phyloP scores from a whole-genome alignment of 768 basidiomycete genomes.

The Amanita pseudoporphyria region DNA sequence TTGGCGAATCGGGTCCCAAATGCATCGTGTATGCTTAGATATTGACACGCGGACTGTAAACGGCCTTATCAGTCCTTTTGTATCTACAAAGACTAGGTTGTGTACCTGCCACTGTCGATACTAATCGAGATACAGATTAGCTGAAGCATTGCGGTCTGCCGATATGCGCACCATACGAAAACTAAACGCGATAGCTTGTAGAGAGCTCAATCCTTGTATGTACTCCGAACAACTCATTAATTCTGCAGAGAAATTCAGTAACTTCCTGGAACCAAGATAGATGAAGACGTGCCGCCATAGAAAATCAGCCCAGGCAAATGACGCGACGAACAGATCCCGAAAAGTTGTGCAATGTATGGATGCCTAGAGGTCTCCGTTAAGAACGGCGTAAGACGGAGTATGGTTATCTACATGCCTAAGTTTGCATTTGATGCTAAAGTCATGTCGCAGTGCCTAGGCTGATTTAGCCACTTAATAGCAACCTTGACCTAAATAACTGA shows the following conservation, averaged over 20 bases:
- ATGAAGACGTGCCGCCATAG: background rate
- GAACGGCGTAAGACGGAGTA: background rate
- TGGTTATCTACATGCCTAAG: background rate
- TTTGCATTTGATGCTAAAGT: constrained; percentile 1
- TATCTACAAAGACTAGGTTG: background rate
- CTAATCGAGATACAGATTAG: background rate
- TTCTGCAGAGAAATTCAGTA: background rate
- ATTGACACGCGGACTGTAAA: background rate
- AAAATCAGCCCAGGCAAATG: background rate
- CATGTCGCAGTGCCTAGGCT: background rate
- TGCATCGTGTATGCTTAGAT: constrained; percentile 1
- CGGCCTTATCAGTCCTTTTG: background rate
- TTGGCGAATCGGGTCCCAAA: constrained; percentile 1
- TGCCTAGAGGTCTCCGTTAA: background rate
- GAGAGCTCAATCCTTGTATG: background rate
- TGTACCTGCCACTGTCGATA: background rate
- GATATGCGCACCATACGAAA: background rate
- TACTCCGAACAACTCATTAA: background rate
- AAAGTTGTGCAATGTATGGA: constrained; percentile 1
- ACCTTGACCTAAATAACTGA: background rate
- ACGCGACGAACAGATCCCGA: background rate
- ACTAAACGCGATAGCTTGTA: background rate
- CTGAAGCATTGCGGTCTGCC: background rate
- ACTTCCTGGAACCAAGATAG: background rate
- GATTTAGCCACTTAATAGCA: background rate